These are phyloP conservation scores for Epichloe gansuensis DNA, from an alignment of 2,329 filamentous ascomycete species.

Conservation along the genomic window DNA sequence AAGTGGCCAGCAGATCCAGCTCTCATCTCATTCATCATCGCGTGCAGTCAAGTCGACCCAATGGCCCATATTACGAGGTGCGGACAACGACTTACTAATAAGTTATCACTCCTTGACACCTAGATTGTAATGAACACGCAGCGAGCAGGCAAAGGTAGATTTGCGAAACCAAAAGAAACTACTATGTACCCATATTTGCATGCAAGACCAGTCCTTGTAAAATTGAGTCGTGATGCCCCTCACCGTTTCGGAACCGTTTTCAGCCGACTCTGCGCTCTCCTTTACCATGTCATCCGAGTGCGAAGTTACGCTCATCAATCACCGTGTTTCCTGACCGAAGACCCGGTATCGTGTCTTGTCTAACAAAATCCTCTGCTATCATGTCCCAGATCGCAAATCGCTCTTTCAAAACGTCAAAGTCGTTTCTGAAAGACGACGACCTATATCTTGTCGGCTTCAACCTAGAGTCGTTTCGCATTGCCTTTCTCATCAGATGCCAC, in stretches of 20 bases:
- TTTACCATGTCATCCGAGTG: slow-evolving; percentile 3
- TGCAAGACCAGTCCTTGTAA: slow-evolving; percentile 3
- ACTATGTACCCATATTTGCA: slow-evolving; percentile 2
- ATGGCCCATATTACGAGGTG: too few relatives aligned
- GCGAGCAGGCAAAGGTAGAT: neutral
- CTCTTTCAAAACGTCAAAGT: slow-evolving; percentile 15
- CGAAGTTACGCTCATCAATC: slow-evolving; percentile 26
- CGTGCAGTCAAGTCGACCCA: too few relatives aligned
- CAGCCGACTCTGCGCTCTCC: neutral
- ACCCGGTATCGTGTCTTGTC: slow-evolving; percentile 21
- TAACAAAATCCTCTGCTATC: slow-evolving; percentile 24
- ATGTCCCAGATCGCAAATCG: slow-evolving; percentile 23
- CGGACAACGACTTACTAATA: too few relatives aligned
- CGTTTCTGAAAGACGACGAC: neutral
- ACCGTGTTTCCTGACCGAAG: slow-evolving; percentile 26
- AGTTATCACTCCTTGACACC: too few relatives aligned
- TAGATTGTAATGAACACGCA: neutral
- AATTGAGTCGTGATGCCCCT: slow-evolving; percentile 2
- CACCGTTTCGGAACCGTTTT: neutral
- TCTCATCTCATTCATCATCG: too few relatives aligned
- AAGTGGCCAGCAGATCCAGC: too few relatives aligned
- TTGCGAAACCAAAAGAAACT: slow-evolving; percentile 3
- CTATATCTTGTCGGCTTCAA: slow-evolving; percentile 6
- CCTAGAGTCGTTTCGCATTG: slow-evolving; percentile 9
- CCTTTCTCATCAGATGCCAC: slow-evolving; percentile 5